Conservation (phyloP, 352 stramenopile genomes). For the Phytophthora pinifolia region DNA sequence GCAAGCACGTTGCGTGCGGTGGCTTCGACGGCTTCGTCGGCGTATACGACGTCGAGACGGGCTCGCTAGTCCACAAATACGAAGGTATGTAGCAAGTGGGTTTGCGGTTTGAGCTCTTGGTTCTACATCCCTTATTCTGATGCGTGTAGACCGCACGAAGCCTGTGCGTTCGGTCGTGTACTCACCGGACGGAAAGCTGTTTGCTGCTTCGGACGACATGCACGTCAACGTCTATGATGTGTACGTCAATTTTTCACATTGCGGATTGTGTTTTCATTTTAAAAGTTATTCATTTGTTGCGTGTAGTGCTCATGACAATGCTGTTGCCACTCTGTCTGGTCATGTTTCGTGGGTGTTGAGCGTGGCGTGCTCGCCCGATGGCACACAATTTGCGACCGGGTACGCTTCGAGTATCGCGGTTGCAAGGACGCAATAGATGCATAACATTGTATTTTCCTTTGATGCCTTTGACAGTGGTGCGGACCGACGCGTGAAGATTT, state of each 20-base stretch:
- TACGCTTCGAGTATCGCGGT: conserved; percentile 25
- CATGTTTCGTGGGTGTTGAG: conserved; percentile 90
- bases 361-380: conserved; percentile 81
- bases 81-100: conserved; percentile 44
- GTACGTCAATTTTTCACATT: conserved; percentile 44
- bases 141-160: conserved; percentile 72
- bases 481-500: conserved; percentile 92
- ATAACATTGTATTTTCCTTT: conserved; percentile 10
- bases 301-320: conserved; percentile 65
- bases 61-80: conserved; percentile 82
- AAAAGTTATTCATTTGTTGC: not conserved
- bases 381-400: conserved; percentile 85
- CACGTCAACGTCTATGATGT: conserved; percentile 92
- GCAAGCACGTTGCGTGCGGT: conserved; percentile 81
- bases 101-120: too few species aligned
- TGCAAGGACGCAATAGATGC: not conserved
- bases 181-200: conserved; percentile 83
- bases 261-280: not conserved
- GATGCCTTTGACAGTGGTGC: conserved; percentile 48
- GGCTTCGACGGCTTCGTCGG: conserved; percentile 83
- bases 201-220: conserved; percentile 91
- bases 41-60: conserved; percentile 85
- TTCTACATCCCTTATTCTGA: not conserved
- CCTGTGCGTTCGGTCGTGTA: conserved; percentile 87
- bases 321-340: conserved; percentile 81